Percentiles rank a stretch among this genome's conserved stretches.
Evolutionary conservation across 2,329 filamentous ascomycete genomes (phyloP).

Genomic region (Colletotrichum chrysophilum): DNA sequence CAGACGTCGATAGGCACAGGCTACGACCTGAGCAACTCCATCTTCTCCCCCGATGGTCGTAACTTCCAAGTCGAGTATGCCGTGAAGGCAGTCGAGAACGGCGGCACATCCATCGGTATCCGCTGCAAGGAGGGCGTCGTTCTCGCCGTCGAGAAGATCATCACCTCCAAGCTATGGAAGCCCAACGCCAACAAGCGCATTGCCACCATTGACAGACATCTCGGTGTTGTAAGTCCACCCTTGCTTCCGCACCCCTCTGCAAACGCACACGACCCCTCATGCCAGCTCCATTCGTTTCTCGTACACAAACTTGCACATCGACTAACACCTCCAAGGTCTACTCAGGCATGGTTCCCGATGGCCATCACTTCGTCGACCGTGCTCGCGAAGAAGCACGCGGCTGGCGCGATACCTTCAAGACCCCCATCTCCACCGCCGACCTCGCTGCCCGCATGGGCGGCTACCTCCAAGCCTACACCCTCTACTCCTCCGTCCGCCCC

Average conservation of each 20-base stretch:
- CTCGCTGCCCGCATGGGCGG: conserved; percentile 93
- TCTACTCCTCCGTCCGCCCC: conserved; percentile 94
- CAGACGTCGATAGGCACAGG: conserved; percentile 99
- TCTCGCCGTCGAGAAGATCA: conserved; percentile 94
- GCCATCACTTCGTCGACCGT: conserved; percentile 91
- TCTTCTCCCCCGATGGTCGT: conserved; percentile 98
- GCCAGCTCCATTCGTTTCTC: not conserved
- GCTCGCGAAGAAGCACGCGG: conserved; percentile 90
- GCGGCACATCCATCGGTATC: conserved; percentile 94
- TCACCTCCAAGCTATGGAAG: conserved; percentile 94
- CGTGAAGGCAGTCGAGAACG: conserved; percentile 97
- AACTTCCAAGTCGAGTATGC: conserved; percentile 99
- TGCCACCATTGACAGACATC: conserved; percentile 89
- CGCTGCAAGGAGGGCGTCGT: conserved; percentile 97
- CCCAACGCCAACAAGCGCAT: conserved; percentile 96
- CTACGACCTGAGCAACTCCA: conserved; percentile 99
- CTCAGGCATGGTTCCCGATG: conserved; percentile 92
- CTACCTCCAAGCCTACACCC: conserved; percentile 96
- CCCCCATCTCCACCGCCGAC: conserved; percentile 86
- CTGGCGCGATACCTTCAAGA: conserved; percentile 95
- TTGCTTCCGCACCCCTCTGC: not conserved
- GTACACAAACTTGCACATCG: not conserved
- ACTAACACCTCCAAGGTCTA: conserved; percentile 69
- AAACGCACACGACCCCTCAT: not conserved
- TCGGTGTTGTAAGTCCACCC: conserved; percentile 78